Evolutionary conservation across 805 yeast genomes (phyloP), one percentile per base, ranked within the genome.

Genomic region (Myxozyma mucilagina): DNA sequence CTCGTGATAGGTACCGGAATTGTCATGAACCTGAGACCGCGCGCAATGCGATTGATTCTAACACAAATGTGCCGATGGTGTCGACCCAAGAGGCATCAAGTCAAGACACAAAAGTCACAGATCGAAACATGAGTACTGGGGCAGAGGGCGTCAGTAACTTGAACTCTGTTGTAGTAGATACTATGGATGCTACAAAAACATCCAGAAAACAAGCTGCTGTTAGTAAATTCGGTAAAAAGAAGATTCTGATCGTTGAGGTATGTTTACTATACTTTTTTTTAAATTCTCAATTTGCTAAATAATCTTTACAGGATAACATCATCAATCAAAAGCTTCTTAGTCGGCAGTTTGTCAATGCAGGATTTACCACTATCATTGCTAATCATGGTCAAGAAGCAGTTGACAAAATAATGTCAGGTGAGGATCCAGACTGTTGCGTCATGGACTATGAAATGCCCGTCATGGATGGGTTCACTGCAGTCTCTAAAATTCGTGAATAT

Each of bases 271-370:
- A 10, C 34, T 45, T 18, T 34, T 36, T 35, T 45, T 29, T 13
- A 47, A 36, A 29, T n/a, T 20, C 29, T 3, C 16, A 1, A 8
- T 20, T 32, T 2, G 39, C n/a, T 10, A 14, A 38, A 44, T 24
- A 11, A 18, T 20, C 6, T n/a, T 10, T 18, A n/a, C 43, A 94
- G 72, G 99, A 94, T 70, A 94, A 94, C 70, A 77, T 82, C 67
- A 97, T 94, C 8, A 94, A 94, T 71, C 98, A 93, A 72, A 96
- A 91, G 74, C 97, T 94, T 14, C 89, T 92, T 70, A 85, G 82
- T 69, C 78, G 97, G 58, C 92, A 94, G 97, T 78, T 94, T 60
- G 82, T 81, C 56, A 76, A 91, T 24, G 97, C 93, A 74, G 97
- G 97, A 0, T 82, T 88, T 61, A 75, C 73, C 1, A 83, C 87